Base-by-base conservation (phyloP, 139 green algal species). In the Chlamydomonas sp. region DNA sequence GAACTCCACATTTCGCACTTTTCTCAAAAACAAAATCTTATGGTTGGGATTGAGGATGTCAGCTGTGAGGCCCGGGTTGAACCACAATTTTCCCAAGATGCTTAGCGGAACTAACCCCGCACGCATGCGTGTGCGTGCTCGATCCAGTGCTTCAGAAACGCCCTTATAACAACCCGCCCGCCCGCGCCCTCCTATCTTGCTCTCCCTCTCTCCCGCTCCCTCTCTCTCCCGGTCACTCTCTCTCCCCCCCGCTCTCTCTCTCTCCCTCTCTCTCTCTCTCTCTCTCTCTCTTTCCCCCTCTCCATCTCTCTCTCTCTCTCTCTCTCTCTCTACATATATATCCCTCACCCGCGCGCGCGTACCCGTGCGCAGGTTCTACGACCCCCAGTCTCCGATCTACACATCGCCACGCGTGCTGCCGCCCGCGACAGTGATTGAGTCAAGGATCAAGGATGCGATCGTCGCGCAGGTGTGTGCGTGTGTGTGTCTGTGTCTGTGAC, bases 371-470 rank as follows among this genome's bases (percentile, higher is more conserved):
- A 54, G 70, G 70, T 99, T 99, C 83, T 97, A 98, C 76, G 93
- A 99, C 80, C 92, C 92, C 36, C 70, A 90, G 73, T 85, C 83
- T 29, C 95, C 95, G 72, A 98, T 99, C 86, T 98, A 97, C 92
- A 99, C 95, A 26, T 96, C 87, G 0, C 94, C 95, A 3, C 88
- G 95, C 73, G 97, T 96, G 81, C 84, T 99, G 70, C 94, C 95
- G 2, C 95, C 95, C 33, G 92, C 95, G 47, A 96, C 96, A 70
- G 84, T 98, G 6, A 72, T 90, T 39, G 78, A 92, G 58, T 93
- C 76, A 80, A 77, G 87, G 49, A 67, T 94, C 30, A 80, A 70
- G 6, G 84, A 95, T 54, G 76, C 84, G 59, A 93, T 96, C 76
- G 78, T 83, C 33, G 61, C 73, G 0, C 77, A n/a, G n/a, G n/a